Evolutionary conservation across 2,329 filamentous ascomycete genomes (phyloP).

Genomic region (Arachnomyces sp.): DNA sequence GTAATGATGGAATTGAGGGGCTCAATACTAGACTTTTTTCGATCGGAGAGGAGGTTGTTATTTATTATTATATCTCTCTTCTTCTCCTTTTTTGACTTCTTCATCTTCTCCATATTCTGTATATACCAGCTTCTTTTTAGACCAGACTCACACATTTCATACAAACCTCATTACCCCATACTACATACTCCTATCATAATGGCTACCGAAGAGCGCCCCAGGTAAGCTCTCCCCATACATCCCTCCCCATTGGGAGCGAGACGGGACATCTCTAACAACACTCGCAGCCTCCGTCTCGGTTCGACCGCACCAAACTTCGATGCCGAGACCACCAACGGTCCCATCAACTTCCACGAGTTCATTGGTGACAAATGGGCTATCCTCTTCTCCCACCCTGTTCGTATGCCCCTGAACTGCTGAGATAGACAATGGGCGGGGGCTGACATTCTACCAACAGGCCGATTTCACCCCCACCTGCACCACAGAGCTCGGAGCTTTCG

Average conservation of each 20-base stretch:
- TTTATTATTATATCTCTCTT: too few species aligned
- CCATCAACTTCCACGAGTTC: slow-evolving; percentile 64
- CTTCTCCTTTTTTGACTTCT: slow-evolving; percentile 3
- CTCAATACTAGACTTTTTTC: slow-evolving; percentile 1
- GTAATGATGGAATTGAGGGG: neutral
- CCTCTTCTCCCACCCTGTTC: slow-evolving; percentile 60
- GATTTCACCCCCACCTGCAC: slow-evolving; percentile 86
- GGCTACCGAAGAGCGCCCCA: slow-evolving; percentile 33
- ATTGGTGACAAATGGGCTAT: slow-evolving; percentile 63
- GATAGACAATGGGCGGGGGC: neutral
- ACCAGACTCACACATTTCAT: slow-evolving; percentile 1
- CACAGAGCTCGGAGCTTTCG: slow-evolving; percentile 87
- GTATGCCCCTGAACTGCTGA: slow-evolving; percentile 4
- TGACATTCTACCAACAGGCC: slow-evolving; percentile 11
- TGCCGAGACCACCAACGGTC: slow-evolving; percentile 57
- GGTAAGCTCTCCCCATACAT: slow-evolving; percentile 25
- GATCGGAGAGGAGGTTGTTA: too few species aligned
- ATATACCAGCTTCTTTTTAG: neutral
- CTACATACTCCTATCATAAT: slow-evolving; percentile 30
- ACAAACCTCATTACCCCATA: neutral
- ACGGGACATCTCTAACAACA: neutral
- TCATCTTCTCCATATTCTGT: slow-evolving; percentile 4
- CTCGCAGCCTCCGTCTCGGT: slow-evolving; percentile 52
- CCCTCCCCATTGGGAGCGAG: neutral
- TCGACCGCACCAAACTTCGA: slow-evolving; percentile 61